Evolutionary conservation across 257 asterid genomes (phyloP).

Genomic region (Solanum ossicruentum): DNA sequence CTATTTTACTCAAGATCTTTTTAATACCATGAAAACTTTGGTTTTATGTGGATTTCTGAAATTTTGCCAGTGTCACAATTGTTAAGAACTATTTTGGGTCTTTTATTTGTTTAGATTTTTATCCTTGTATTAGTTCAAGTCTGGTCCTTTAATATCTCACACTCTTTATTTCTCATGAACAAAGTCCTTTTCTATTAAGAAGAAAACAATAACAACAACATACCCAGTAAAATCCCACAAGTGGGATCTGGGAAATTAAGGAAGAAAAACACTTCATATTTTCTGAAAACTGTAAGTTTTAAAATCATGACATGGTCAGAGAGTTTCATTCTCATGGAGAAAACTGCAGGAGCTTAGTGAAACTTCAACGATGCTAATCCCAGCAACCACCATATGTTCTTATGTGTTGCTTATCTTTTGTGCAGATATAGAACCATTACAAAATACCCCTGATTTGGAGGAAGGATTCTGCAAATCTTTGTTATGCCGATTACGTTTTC

Average conservation of each 20-base stretch:
- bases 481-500: slow-evolving; percentile 97
- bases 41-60: not conserved
- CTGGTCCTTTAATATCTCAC: not conserved
- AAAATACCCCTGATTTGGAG: slow-evolving; percentile 67
- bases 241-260: too few relatives aligned
- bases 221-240: too few relatives aligned
- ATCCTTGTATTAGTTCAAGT: not conserved
- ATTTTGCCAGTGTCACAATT: not conserved
- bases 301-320: not conserved
- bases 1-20: not conserved
- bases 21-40: not conserved
- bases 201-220: not conserved
- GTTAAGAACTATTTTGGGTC: not conserved
- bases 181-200: not conserved
- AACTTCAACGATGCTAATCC: not conserved
- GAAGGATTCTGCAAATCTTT: slow-evolving; percentile 91
- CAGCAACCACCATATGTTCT: not conserved
- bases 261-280: not conserved
- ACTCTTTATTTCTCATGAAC: not conserved
- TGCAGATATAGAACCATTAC: slow-evolving; percentile 91
- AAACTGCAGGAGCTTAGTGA: not conserved
- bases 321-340: not conserved
- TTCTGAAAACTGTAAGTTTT: not conserved
- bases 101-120: not conserved
- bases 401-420: slow-evolving; percentile 2